phyloP scores from a whole-genome alignment of 2,329 filamentous ascomycete genomes.

The Penicillium italicum region DNA sequence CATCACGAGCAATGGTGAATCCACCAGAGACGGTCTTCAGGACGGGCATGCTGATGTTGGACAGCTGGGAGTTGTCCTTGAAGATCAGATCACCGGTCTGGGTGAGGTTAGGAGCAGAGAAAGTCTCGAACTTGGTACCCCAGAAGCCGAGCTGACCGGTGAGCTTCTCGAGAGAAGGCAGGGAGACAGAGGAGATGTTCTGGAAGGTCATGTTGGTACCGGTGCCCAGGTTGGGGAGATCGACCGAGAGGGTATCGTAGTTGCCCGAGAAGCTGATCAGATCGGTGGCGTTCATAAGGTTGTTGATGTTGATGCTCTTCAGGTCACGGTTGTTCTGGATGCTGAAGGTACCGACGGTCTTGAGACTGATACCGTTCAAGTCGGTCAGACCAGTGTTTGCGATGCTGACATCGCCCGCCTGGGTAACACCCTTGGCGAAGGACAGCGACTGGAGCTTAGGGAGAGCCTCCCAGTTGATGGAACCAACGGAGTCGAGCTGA shows the following conservation, averaged over 20 bases:
- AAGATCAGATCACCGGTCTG: slow-evolving; percentile 53
- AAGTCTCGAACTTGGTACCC: slow-evolving; percentile 58
- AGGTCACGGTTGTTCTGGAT: slow-evolving; percentile 90
- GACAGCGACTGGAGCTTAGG: slow-evolving; percentile 58
- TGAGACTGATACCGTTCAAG: slow-evolving; percentile 76
- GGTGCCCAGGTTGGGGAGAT: slow-evolving; percentile 73
- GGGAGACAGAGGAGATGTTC: slow-evolving; percentile 70
- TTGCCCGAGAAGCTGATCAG: slow-evolving; percentile 75
- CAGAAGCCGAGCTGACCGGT: slow-evolving; percentile 81
- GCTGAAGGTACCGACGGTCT: slow-evolving; percentile 66
- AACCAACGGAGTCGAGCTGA: slow-evolving; percentile 60
- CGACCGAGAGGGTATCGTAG: slow-evolving; percentile 65
- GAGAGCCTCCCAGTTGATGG: slow-evolving; percentile 69
- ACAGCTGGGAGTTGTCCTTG: slow-evolving; percentile 54
- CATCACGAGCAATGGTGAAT: slow-evolving; percentile 88
- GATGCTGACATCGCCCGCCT: slow-evolving; percentile 68
- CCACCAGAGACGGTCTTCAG: slow-evolving; percentile 71
- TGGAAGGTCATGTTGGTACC: slow-evolving; percentile 78
- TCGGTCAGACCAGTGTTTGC: slow-evolving; percentile 79
- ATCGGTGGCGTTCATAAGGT: slow-evolving; percentile 70
- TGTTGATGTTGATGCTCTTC: slow-evolving; percentile 66
- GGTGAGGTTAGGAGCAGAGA: slow-evolving; percentile 48
- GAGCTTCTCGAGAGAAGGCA: slow-evolving; percentile 69
- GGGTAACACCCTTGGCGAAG: slow-evolving; percentile 63
- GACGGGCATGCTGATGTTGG: slow-evolving; percentile 71